A percentile compares a stretch with the other conserved stretches of the same genome.
Conservation (phyloP, 257 asterid species). For the Capsicum baccatum region DNA sequence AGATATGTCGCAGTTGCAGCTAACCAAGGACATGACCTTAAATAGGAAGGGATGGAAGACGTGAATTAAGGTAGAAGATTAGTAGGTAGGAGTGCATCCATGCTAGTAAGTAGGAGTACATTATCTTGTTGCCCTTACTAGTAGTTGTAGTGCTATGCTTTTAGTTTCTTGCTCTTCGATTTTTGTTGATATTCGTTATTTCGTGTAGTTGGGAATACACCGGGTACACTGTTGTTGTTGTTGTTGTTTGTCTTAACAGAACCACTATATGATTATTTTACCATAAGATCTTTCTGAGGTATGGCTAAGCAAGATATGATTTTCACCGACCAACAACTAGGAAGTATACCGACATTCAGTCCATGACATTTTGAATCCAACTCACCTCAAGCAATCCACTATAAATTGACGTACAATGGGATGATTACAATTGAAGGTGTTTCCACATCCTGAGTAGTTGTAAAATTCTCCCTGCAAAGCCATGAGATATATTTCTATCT, state of each 20-base stretch:
- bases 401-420: slow-evolving; percentile 89
- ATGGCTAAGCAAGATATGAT: background rate
- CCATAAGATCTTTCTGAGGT: slow-evolving; percentile 12
- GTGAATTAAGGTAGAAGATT: too few relatives aligned
- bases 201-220: too few relatives aligned
- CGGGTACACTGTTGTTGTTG: too few relatives aligned
- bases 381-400: slow-evolving; percentile 93
- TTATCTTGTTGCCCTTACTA: too few relatives aligned
- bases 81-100: too few relatives aligned
- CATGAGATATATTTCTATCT: slow-evolving; percentile 24
- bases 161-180: too few relatives aligned
- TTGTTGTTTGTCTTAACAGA: background rate
- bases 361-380: slow-evolving; percentile 43
- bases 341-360: background rate
- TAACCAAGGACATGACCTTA: too few relatives aligned
- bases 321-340: background rate
- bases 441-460: slow-evolving; percentile 99
- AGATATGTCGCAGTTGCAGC: too few relatives aligned
- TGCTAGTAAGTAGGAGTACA: too few relatives aligned
- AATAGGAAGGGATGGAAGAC: too few relatives aligned
- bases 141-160: too few relatives aligned
- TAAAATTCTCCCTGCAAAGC: slow-evolving; percentile 87
- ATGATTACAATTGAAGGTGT: slow-evolving; percentile 97
- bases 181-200: too few relatives aligned
- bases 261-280: background rate